A percentile compares a stretch with the other conserved stretches of the same genome.
phyloP scores from a whole-genome alignment of 1,284 basidiomycete species.

The Ganoderma sinense region DNA sequence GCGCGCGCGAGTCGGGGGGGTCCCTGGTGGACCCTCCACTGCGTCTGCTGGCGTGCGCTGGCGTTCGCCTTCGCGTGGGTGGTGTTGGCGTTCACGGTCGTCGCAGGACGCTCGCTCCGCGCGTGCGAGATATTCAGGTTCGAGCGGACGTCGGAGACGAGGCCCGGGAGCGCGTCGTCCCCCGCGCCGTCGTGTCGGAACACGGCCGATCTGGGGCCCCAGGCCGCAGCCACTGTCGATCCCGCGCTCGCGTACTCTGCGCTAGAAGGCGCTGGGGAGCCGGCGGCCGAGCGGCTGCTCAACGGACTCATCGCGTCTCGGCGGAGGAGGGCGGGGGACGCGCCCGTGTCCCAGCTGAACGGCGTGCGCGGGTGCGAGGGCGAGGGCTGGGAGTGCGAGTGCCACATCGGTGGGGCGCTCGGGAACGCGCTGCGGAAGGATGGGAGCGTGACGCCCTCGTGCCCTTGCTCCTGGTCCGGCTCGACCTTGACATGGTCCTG shows the following conservation, averaged over 20 bases:
- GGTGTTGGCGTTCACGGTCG: neutral
- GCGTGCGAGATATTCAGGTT: constrained; percentile 2
- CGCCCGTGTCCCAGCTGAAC: neutral
- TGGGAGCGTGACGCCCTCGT: constrained; percentile 11
- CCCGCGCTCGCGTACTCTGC: neutral
- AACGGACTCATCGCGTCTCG: neutral
- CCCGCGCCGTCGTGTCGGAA: neutral
- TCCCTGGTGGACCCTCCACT: constrained; percentile 1
- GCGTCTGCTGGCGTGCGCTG: neutral
- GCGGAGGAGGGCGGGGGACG: neutral
- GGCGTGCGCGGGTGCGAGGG: neutral
- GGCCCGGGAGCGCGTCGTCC: neutral
- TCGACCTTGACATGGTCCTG: constrained; percentile 17
- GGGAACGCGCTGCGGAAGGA: constrained; percentile 8
- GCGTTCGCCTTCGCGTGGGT: neutral
- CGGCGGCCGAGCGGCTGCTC: neutral
- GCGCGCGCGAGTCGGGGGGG: constrained; percentile 3
- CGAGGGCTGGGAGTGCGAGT: neutral
- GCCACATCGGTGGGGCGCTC: neutral
- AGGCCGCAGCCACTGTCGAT: neutral
- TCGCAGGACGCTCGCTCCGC: neutral
- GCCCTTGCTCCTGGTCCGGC: neutral
- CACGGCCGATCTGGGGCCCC: constrained; percentile 6
- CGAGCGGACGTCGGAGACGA: constrained; percentile 15
- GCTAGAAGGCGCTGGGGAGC: constrained; percentile 2